Evolutionary conservation across 106 monocot species (phyloP), one percentile per base, ranked within the genome.

Genomic region (Apostasia shenzhenica): DNA sequence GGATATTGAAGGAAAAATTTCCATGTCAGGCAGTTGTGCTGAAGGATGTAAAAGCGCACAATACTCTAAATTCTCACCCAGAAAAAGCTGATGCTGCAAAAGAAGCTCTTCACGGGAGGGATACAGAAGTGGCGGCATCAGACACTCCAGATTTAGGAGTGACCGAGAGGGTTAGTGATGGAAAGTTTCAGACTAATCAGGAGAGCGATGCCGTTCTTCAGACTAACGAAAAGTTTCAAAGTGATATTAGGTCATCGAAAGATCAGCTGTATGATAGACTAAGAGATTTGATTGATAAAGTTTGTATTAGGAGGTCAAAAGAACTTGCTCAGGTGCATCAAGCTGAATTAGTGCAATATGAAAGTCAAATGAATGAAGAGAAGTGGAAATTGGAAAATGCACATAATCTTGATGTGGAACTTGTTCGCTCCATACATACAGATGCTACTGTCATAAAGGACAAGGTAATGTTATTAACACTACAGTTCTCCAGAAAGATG

Each of bases 1-100:
- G 70, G 14, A 78, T 76, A 40, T 71, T 99, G 45, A 92, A 83
- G 66, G 78, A 78, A 53, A 83, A 69, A 46, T 87, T 93, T 71
- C 54, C 75, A 55, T 41, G 11, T 54, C 50, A 65, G 73, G 46
- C 67, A n/a, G 26, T 57, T 54, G 55, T 39, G 14, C 38, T 65
- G 38, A 70, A 54, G 57, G 58, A 57, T 59, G 59, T 57, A 13
- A 43, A 42, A 42, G 48, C 9, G 26, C 42, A 68, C 70, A 71
- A 66, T 52, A 76, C 55, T 41, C 71, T 9, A 43, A 63, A 61
- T 54, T 63, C 74, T 56, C 26, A 4, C 14, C 14, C 56, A 59
- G n/a, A 11, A 48, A 67, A 57, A 45, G 26, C 68, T 40, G 70
- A 77, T n/a, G n/a, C n/a, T 13, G 51, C 48, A 55, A 26, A 26